These are phyloP conservation scores for Wallacemonas sp. DNA, from an alignment of 208 protist species.

Conservation along the genomic window DNA sequence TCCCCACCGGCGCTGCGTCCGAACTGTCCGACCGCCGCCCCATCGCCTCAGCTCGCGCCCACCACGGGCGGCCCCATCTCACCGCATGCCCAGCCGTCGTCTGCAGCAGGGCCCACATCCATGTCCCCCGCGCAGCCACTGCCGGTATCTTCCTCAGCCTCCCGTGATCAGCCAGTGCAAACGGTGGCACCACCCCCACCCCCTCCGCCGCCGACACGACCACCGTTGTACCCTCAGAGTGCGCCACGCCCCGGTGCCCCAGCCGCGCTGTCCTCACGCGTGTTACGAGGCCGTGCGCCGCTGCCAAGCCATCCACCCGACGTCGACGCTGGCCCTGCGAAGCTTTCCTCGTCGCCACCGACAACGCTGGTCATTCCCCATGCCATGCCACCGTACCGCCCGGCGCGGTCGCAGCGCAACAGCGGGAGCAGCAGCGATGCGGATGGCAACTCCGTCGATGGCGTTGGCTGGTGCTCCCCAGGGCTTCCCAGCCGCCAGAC, in stretches of 20 bases:
- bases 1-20: not conserved
- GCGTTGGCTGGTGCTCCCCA: constrained; percentile 15
- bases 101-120: too few relatives aligned
- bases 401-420: constrained; percentile 1
- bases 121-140: too few relatives aligned
- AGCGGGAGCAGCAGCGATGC: constrained; percentile 19
- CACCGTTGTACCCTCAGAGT: constrained; percentile 8
- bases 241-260: not conserved
- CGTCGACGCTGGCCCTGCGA: too few relatives aligned
- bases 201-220: not conserved
- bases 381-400: not conserved
- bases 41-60: not conserved
- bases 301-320: too few relatives aligned
- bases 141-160: too few relatives aligned
- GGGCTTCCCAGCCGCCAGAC: not conserved
- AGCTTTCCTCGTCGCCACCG: constrained; percentile 17
- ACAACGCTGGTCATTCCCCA: constrained; percentile 16
- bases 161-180: too few relatives aligned
- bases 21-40: constrained; percentile 2
- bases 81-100: too few relatives aligned
- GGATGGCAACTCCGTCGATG: constrained; percentile 13
- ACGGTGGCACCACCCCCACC: too few relatives aligned
- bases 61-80: not conserved
- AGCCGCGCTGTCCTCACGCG: not conserved
- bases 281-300: constrained; percentile 1